Base-by-base conservation (phyloP, 768 basidiomycete genomes). In the Podaxis carcinomalis region DNA sequence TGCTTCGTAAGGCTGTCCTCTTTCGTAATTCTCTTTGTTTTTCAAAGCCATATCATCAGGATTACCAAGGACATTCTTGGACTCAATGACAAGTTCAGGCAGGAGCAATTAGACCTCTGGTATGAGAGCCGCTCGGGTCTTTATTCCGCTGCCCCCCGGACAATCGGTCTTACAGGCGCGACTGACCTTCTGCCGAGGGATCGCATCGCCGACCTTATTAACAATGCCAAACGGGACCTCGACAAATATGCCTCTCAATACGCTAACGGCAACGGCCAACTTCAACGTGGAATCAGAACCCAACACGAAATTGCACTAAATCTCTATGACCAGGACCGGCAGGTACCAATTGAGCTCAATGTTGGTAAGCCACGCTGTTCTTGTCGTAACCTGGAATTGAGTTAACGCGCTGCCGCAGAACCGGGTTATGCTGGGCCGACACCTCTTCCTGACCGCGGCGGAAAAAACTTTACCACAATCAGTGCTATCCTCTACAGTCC, bases 401-500 rank as follows among this genome's bases (percentile, higher is more conserved):
- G 9, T 37, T 50, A 23, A 10, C 47, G 10, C 42, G 9, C 19
- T 60, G 10, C 16, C 14, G 3, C 23, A 74, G 74, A 74, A 51
- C 74, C 74, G 3, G 74, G 74, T 1, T 75, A 74, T 50, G 67
- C 70, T 0, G 74, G 73, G 5, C 69, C 74, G 0, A 70, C 68
- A 37, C 16, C 62, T 19, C 51, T 54, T 9, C 36, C 61, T 3
- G 54, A 59, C 6, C 69, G 73, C 2, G 73, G 73, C 14, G 59
- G 40, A n/a, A 58, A 61, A 3, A 74, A 73, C 49, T 75, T 67
- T 60, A 72, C 74, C 0, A 62, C 74, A 1, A 66, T 75, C 47
- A 73, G 71, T 59, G 68, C 74, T 11, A 69, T 76, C 14, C 57
- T 74, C 5, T 72, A 72, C 51, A 67, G 65, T 14, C 79, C 79